Conservation (phyloP, 345 rosid genomes). For the Moringa oleifera region DNA sequence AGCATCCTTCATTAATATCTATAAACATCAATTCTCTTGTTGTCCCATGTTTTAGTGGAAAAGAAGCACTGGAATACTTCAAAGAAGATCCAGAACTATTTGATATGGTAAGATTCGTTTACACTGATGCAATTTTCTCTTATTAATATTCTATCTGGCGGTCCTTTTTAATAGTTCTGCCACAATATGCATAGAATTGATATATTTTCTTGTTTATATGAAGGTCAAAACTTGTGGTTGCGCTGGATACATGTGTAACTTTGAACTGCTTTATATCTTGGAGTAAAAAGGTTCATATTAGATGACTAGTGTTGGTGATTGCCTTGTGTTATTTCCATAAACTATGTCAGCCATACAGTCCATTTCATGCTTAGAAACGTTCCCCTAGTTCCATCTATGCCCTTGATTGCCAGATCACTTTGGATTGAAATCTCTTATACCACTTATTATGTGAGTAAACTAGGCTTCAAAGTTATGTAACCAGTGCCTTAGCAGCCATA, state of each 20-base stretch:
- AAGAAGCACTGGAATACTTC: conserved; percentile 76
- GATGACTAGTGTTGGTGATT: not conserved
- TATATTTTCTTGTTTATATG: no score
- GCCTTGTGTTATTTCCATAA: not conserved
- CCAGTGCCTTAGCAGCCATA: not conserved
- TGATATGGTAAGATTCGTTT: conserved; percentile 57
- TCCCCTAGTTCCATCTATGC: not conserved
- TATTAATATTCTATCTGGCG: not conserved
- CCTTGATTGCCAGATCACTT: no score
- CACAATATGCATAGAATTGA: not conserved
- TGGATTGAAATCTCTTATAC: no score
- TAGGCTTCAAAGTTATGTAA: not conserved
- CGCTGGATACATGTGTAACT: no score
- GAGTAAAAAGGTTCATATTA: no score
- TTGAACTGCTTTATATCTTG: no score
- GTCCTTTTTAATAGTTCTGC: not conserved
- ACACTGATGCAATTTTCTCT: not conserved
- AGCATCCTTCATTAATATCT: no score
- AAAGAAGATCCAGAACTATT: conserved; percentile 71
- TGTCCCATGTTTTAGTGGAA: conserved; percentile 42
- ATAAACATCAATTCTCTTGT: not conserved
- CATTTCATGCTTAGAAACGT: not conserved
- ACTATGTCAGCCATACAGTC: not conserved
- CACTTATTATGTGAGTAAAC: no score
- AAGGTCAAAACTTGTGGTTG: no score